These are phyloP conservation scores for Bimuria novae-zelandiae DNA, from an alignment of 2,329 filamentous ascomycete genomes.

Conservation along the genomic window DNA sequence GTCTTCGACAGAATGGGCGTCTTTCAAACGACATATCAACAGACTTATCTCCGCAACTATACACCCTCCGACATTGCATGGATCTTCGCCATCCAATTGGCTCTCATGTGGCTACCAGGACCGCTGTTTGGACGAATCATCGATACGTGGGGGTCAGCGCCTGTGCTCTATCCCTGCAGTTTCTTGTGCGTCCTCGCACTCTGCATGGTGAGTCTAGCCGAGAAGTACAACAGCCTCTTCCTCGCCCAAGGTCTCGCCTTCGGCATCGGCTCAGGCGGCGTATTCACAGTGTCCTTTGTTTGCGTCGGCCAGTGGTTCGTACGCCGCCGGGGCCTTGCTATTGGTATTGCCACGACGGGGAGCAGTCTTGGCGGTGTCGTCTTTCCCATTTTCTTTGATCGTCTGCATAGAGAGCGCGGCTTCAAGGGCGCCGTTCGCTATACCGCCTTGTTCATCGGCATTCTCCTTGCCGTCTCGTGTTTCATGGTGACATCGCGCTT, in stretches of 20 bases:
- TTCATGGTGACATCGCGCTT: background rate
- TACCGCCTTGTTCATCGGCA: constrained; percentile 12
- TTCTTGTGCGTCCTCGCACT: constrained; percentile 61
- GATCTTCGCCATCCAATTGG: constrained; percentile 46
- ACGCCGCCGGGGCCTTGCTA: constrained; percentile 50
- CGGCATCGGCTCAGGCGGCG: constrained; percentile 51
- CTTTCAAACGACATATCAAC: too few relatives aligned
- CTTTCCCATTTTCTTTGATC: constrained; percentile 16
- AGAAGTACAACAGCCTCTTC: constrained; percentile 56
- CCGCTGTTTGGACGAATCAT: constrained; percentile 64
- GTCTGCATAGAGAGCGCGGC: constrained; percentile 12
- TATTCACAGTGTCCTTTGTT: constrained; percentile 53
- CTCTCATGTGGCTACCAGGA: constrained; percentile 56
- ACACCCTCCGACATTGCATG: constrained; percentile 44
- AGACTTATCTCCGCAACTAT: constrained; percentile 15
- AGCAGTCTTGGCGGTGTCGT: constrained; percentile 48
- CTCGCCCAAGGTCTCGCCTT: constrained; percentile 57
- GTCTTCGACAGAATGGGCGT: too few relatives aligned
- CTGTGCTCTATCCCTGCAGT: constrained; percentile 54
- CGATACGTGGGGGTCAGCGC: constrained; percentile 63
- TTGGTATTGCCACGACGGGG: constrained; percentile 52
- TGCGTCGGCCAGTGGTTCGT: constrained; percentile 52
- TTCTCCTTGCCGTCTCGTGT: background rate
- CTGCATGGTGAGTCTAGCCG: constrained; percentile 63
- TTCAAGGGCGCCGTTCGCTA: constrained; percentile 17